Evolutionary conservation across 257 asterid genomes (phyloP).

Genomic region (Jacaranda copaia): DNA sequence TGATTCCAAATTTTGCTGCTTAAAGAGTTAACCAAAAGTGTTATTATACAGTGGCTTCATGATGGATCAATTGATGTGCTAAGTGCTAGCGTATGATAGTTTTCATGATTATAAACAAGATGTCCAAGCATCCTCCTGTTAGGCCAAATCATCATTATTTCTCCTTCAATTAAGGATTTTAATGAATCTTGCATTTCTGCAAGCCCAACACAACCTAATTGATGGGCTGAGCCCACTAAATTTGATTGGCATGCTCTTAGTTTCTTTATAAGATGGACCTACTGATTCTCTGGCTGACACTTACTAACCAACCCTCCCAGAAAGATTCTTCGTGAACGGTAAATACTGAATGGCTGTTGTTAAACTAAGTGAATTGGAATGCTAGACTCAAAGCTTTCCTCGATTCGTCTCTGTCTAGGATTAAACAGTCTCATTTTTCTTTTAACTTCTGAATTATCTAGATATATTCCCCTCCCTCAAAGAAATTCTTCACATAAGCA

Average conservation of each 20-base stretch:
- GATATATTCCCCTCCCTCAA: slow-evolving; percentile 7
- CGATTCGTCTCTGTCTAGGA: background rate
- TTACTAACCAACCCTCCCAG: background rate
- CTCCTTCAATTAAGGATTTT: background rate
- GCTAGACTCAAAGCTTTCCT: background rate
- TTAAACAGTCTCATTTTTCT: background rate
- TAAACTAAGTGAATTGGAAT: too few species aligned
- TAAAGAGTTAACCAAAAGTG: background rate
- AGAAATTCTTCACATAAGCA: background rate
- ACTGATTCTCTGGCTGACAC: background rate
- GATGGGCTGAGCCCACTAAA: background rate
- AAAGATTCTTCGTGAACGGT: background rate
- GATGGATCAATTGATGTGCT: background rate
- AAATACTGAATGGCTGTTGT: background rate
- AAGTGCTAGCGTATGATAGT: slow-evolving; percentile 3
- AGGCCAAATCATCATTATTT: background rate
- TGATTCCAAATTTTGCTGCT: slow-evolving; percentile 9
- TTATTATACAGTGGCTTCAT: background rate
- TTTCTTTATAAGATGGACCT: slow-evolving; percentile 5
- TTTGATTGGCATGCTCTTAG: background rate
- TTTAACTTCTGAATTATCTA: background rate
- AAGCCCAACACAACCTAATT: background rate
- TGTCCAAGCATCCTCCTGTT: background rate
- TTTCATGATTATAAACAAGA: background rate
- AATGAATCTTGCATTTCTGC: background rate